Conservation (phyloP, 148 eudicot species). For the Arbutus unedo region DNA sequence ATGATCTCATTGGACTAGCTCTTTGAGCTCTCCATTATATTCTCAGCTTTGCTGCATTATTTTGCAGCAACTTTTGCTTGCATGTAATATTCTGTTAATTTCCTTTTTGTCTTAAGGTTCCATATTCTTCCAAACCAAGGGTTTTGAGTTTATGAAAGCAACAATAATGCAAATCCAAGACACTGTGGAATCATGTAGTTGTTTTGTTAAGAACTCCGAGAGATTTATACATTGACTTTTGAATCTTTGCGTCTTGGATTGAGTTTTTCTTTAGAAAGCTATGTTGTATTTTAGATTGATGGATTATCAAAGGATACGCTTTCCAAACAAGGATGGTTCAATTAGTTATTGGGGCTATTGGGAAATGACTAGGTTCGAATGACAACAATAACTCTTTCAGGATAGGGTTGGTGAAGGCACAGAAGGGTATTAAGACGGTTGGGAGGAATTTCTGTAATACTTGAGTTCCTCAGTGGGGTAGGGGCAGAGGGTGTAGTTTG, state of each 20-base stretch:
- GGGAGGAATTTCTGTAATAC: neutral
- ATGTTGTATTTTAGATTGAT: neutral
- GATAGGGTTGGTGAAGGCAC: neutral
- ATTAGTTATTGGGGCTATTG: neutral
- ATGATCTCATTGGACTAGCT: no score
- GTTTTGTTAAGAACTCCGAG: no score
- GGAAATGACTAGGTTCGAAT: neutral
- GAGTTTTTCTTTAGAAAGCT: no score
- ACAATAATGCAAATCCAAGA: neutral
- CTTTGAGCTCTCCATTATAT: no score
- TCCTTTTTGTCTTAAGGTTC: neutral
- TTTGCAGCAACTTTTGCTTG: no score
- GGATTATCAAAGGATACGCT: neutral
- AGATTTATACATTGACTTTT: no score
- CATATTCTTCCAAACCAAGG: neutral
- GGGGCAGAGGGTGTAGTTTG: neutral
- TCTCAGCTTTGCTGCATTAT: no score
- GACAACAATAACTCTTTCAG: neutral
- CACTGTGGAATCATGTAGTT: no score
- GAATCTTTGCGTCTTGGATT: no score
- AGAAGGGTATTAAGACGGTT: neutral
- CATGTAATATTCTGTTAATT: neutral
- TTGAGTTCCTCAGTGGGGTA: neutral
- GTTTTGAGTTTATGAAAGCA: neutral
- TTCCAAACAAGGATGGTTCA: neutral